phyloP scores from a whole-genome alignment of 257 asterid species.

The Solanum rostratum region DNA sequence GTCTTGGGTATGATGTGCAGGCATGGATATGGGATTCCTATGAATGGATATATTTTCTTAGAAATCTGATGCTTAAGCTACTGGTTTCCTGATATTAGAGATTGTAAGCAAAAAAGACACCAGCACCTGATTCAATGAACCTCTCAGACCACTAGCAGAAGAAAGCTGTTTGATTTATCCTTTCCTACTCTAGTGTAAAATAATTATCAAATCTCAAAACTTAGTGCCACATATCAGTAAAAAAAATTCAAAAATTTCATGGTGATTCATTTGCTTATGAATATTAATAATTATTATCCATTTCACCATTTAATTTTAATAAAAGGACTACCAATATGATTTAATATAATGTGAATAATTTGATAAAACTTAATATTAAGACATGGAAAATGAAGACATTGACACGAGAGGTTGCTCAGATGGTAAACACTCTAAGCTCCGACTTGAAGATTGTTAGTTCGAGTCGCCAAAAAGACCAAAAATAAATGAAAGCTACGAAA shows the following conservation, averaged over 20 bases:
- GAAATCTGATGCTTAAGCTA: neutral
- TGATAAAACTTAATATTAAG: neutral
- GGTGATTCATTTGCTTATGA: no score
- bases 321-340: no score
- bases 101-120: neutral
- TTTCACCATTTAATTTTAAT: no score
- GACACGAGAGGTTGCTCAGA: neutral
- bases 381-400: no score
- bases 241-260: no score
- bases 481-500: no score
- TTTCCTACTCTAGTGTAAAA: neutral
- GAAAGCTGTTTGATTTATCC: neutral
- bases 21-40: constrained; percentile 36
- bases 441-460: no score
- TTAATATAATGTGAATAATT: no score
- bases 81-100: neutral
- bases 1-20: constrained; percentile 62
- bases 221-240: no score
- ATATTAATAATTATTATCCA: no score
- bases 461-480: no score
- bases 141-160: neutral
- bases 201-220: no score
- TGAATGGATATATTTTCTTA: neutral
- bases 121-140: neutral
- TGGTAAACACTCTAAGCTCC: neutral